Conservation (phyloP, 2,329 filamentous ascomycete species). For the Colletotrichum liaoningense region DNA sequence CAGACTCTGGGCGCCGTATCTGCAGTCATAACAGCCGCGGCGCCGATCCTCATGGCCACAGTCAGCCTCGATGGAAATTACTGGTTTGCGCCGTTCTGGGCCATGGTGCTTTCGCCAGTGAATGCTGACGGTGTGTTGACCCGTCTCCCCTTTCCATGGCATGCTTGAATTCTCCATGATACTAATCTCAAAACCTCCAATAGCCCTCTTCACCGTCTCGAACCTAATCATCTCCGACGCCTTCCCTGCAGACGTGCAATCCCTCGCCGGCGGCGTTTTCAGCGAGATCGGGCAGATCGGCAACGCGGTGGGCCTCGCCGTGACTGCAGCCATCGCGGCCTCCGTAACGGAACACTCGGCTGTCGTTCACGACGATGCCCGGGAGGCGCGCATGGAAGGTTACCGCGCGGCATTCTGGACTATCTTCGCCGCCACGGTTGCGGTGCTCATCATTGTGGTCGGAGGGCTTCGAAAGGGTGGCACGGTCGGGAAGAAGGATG, state of each 20-base stretch:
- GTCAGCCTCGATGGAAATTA: slow-evolving; percentile 59
- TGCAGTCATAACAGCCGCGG: slow-evolving; percentile 55
- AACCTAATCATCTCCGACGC: slow-evolving; percentile 65
- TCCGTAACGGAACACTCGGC: slow-evolving; percentile 54
- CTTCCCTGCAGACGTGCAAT: slow-evolving; percentile 65
- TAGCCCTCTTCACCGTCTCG: slow-evolving; percentile 66
- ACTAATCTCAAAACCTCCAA: background rate
- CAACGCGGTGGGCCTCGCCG: slow-evolving; percentile 62
- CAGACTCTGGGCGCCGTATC: slow-evolving; percentile 52
- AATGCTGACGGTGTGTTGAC: slow-evolving; percentile 51
- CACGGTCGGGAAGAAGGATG: slow-evolving; percentile 59
- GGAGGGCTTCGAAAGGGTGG: slow-evolving; percentile 59
- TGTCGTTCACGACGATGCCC: slow-evolving; percentile 29
- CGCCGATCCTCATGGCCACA: slow-evolving; percentile 67
- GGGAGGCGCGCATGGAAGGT: slow-evolving; percentile 57
- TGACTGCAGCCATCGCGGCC: slow-evolving; percentile 60
- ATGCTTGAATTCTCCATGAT: background rate
- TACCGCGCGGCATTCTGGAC: slow-evolving; percentile 66
- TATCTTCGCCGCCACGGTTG: slow-evolving; percentile 56
- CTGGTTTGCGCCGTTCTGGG: slow-evolving; percentile 59
- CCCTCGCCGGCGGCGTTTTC: slow-evolving; percentile 70
- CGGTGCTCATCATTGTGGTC: slow-evolving; percentile 49
- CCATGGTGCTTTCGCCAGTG: slow-evolving; percentile 56
- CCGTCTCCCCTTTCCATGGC: background rate
- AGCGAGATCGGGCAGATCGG: slow-evolving; percentile 70